A percentile compares a stretch with the other conserved stretches of the same genome.
These are phyloP conservation scores for Kurtzmaniella quercitrusa DNA, from an alignment of 1,139 yeast genomes.

Conservation along the genomic window DNA sequence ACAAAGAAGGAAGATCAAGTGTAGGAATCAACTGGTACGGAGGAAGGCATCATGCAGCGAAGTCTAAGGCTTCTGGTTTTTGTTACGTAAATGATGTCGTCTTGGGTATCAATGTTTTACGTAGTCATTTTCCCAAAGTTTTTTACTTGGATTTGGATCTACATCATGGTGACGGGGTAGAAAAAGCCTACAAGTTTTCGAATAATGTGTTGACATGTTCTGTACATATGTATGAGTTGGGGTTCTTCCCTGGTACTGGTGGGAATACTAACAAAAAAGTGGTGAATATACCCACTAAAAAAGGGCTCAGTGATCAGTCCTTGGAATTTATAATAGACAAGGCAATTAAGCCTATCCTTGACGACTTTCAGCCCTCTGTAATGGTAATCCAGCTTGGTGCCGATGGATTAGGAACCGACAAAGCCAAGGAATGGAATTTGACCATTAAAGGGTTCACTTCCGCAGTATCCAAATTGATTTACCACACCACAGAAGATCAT, in stretches of 20 bases:
- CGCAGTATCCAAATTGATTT: constrained; percentile 29
- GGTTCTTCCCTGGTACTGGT: constrained; percentile 77
- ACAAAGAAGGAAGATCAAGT: constrained; percentile 9
- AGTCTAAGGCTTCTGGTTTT: constrained; percentile 60
- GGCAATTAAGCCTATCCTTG: constrained; percentile 42
- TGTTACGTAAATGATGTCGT: constrained; percentile 62
- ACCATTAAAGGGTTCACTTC: constrained; percentile 47
- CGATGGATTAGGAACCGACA: constrained; percentile 61
- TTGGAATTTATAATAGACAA: constrained; percentile 33
- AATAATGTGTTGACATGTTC: constrained; percentile 59
- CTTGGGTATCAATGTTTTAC: constrained; percentile 43
- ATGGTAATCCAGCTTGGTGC: constrained; percentile 67
- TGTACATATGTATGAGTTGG: constrained; percentile 58
- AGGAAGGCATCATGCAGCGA: constrained; percentile 69
- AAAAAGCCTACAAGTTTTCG: constrained; percentile 56
- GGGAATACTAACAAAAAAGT: constrained; percentile 23
- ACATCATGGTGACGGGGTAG: constrained; percentile 82
- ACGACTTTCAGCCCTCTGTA: constrained; percentile 42
- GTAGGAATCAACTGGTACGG: constrained; percentile 74
- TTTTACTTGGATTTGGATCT: constrained; percentile 69
- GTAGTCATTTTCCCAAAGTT: constrained; percentile 44
- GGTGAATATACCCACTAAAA: constrained; percentile 53
- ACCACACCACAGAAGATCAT: not conserved
- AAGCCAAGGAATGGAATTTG: constrained; percentile 65
- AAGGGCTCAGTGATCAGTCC: constrained; percentile 50